Evolutionary conservation across 495 filamentous ascomycete genomes (phyloP), one percentile per base, ranked within the genome.

Genomic region (Penicillium ochrochloron): DNA sequence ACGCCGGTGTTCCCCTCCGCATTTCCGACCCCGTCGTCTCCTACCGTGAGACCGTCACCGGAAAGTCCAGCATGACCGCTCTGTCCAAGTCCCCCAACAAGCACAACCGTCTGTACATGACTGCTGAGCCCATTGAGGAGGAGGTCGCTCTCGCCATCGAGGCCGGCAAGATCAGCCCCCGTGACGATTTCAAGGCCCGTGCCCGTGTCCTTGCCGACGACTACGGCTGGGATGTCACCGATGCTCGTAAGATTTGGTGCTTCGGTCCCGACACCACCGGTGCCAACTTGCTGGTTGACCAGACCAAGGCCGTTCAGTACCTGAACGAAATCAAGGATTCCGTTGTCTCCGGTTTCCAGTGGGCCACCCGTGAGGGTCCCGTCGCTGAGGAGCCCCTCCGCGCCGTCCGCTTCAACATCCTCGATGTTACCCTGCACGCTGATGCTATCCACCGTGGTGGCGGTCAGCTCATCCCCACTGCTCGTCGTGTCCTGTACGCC

Each of bases 271-370:
- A 99, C 80, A 96, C 93, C 75, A 93, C 83, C 75, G 95, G 95
- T 80, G 92, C 95, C 88, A 99, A 99, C 85, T 82, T 99, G 88
- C 84, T 99, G 65, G 90, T 99, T 73, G 95, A 99, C 81, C 95
- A 97, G 89, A 97, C 94, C 84, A 99, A 99, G 91, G 95, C 95
- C 71, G 95, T 99, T 63, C 95, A 99, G 85, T 99, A 98, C 89
- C 86, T 99, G 62, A 94, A 94, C 85, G 95, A 99, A 91, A 99
- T 99, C 88, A 99, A 99, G 90, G 95, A 99, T 71, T 98, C 95
- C 64, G 90, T 99, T 70, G 94, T 98, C 71, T 99, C 95, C 72
- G 95, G 96, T 86, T 99, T 99, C 92, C 95, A 99, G 81, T 98
- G 96, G 95, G 95, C 95, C 60, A 92, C 94, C 69, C 90, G 94